A percentile compares a stretch with the other conserved stretches of the same genome.
These are phyloP conservation scores for Echinosophora koreensis DNA, from an alignment of 306 rosid genomes.

Conservation along the genomic window DNA sequence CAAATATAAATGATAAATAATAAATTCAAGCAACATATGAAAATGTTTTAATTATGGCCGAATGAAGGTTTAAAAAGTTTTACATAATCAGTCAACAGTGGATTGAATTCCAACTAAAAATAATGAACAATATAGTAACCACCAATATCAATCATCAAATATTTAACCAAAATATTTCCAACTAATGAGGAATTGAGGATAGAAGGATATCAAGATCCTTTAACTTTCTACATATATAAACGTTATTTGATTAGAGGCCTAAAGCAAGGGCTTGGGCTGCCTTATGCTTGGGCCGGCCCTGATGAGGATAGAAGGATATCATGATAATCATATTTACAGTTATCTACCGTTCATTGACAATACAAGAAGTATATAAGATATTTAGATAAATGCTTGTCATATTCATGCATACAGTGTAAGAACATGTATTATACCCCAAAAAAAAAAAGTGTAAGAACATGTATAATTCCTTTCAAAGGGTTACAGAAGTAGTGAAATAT, in stretches of 20 bases:
- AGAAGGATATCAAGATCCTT: too few relatives aligned
- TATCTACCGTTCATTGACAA: not conserved
- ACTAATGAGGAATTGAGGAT: too few relatives aligned
- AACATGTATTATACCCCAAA: too few relatives aligned
- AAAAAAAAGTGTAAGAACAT: not conserved
- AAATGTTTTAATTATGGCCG: not conserved
- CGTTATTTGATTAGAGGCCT: too few relatives aligned
- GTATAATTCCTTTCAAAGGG: not conserved
- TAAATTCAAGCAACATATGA: conserved; percentile 25
- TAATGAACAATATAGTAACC: not conserved
- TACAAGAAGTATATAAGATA: not conserved
- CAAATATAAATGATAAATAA: not conserved
- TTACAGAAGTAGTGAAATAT: conserved; percentile 22
- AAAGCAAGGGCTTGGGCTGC: too few relatives aligned
- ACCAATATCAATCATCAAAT: not conserved
- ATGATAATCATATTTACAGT: not conserved
- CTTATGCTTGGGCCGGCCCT: too few relatives aligned
- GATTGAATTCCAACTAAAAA: conserved; percentile 24
- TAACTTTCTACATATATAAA: too few relatives aligned
- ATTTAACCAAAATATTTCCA: not conserved
- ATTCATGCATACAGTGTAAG: conserved; percentile 11
- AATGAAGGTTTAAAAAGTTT: not conserved
- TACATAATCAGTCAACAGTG: not conserved
- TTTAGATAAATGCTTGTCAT: conserved; percentile 26
- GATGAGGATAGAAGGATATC: not conserved